Conservation (phyloP, 345 rosid species). For the Raphanus raphanistrum region DNA sequence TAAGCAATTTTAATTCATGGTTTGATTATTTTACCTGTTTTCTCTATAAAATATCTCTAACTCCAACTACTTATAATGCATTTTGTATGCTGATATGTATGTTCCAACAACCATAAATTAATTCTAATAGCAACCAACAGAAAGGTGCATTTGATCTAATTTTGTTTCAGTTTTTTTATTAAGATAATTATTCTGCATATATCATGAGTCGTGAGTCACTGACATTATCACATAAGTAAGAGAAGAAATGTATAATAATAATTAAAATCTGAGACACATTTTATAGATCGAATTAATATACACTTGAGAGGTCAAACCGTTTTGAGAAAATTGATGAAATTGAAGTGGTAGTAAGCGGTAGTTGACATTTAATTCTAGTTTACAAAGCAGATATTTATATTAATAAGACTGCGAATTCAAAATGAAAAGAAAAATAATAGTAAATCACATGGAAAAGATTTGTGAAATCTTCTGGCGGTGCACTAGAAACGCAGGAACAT, state of each 20-base stretch:
- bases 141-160: slow-evolving; percentile 31
- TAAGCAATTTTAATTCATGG: neutral
- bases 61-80: slow-evolving; percentile 3
- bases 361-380: slow-evolving; percentile 37
- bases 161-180: neutral
- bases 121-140: slow-evolving; percentile 11
- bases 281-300: slow-evolving; percentile 2
- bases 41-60: neutral
- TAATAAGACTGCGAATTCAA: slow-evolving; percentile 1
- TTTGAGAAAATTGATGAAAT: slow-evolving; percentile 1
- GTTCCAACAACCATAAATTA: slow-evolving; percentile 22
- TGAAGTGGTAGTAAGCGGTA: slow-evolving; percentile 12
- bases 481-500: slow-evolving; percentile 40
- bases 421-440: neutral
- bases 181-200: neutral
- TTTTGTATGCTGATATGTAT: slow-evolving; percentile 17
- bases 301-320: slow-evolving; percentile 16
- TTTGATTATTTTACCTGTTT: neutral
- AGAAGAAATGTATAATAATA: slow-evolving; percentile 14
- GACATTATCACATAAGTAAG: slow-evolving; percentile 7
- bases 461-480: slow-evolving; percentile 44
- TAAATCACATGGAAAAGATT: slow-evolving; percentile 42
- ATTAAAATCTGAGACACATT: slow-evolving; percentile 2
- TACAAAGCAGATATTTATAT: slow-evolving; percentile 13
- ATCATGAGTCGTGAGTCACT: slow-evolving; percentile 18